These are phyloP conservation scores for Geotrichum ghanense DNA, from an alignment of 805 yeast species.

Conservation along the genomic window DNA sequence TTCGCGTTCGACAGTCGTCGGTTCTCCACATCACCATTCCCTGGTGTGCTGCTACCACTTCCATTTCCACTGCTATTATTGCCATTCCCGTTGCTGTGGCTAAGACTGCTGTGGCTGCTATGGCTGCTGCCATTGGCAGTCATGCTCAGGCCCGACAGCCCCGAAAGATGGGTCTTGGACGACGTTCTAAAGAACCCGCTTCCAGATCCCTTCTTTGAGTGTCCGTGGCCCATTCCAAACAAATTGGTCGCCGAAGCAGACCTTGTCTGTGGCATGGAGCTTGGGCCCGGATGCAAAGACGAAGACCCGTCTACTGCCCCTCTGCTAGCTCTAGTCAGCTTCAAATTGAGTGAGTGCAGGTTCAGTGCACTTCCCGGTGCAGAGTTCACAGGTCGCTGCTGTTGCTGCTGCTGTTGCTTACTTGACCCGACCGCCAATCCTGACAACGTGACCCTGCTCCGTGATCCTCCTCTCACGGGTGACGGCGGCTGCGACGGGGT, in stretches of 20 bases:
- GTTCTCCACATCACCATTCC: too few relatives aligned
- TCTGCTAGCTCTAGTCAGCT: neutral
- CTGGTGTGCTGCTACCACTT: too few relatives aligned
- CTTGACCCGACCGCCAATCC: neutral
- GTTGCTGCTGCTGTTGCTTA: neutral
- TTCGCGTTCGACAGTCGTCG: neutral
- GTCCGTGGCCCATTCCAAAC: neutral
- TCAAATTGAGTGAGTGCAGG: slow-evolving; percentile 1
- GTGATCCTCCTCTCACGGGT: too few relatives aligned
- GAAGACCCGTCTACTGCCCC: neutral
- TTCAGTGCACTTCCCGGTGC: neutral
- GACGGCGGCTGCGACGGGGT: neutral
- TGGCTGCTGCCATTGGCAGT: neutral
- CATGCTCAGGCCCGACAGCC: neutral
- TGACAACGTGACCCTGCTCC: too few relatives aligned
- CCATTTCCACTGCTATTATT: too few relatives aligned
- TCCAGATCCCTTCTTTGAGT: neutral
- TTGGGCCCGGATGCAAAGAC: too few relatives aligned
- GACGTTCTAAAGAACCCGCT: neutral
- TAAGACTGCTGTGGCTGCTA: too few relatives aligned
- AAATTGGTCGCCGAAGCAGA: neutral
- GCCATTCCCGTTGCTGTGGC: too few relatives aligned
- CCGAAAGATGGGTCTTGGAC: neutral
- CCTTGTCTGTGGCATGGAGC: neutral
- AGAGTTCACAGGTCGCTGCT: neutral